A percentile compares a stretch with the other conserved stretches of the same genome.
Conservation (phyloP, 441 rosid genomes). For the Euphorbia schlechtendalii region DNA sequence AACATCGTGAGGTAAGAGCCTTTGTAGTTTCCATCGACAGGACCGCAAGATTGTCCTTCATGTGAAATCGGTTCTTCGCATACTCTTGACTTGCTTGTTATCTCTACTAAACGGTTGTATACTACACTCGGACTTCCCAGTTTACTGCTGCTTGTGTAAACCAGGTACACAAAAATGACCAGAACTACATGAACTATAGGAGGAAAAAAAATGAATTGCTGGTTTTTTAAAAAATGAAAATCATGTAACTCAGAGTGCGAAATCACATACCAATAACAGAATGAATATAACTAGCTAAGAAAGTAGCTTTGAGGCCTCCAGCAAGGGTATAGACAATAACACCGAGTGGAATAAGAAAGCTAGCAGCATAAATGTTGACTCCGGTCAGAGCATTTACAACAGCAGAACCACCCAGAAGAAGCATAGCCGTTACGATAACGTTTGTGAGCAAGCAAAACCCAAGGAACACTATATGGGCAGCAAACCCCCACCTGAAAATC, state of each 20-base stretch:
- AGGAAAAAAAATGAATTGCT: constrained; percentile 12
- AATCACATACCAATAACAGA: constrained; percentile 61
- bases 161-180: constrained; percentile 77
- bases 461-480: constrained; percentile 79
- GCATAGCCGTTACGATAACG: constrained; percentile 77
- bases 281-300: constrained; percentile 88
- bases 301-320: constrained; percentile 91
- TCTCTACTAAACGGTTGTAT: constrained; percentile 45
- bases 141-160: constrained; percentile 70
- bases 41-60: constrained; percentile 72
- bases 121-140: constrained; percentile 76
- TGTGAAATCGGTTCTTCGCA: constrained; percentile 73
- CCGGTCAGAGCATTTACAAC: constrained; percentile 94
- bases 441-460: constrained; percentile 75
- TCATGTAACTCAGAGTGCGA: not conserved
- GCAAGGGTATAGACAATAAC: constrained; percentile 79
- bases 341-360: constrained; percentile 94
- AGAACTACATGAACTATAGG: constrained; percentile 62
- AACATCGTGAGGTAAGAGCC: constrained; percentile 88
- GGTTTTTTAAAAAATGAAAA: not conserved
- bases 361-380: constrained; percentile 77
- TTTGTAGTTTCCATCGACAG: constrained; percentile 62
- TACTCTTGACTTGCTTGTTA: constrained; percentile 56
- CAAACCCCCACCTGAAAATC: constrained; percentile 72
- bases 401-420: constrained; percentile 91